Base-by-base conservation (phyloP, 2,329 filamentous ascomycete species). In the Scedosporium dehoogii region DNA sequence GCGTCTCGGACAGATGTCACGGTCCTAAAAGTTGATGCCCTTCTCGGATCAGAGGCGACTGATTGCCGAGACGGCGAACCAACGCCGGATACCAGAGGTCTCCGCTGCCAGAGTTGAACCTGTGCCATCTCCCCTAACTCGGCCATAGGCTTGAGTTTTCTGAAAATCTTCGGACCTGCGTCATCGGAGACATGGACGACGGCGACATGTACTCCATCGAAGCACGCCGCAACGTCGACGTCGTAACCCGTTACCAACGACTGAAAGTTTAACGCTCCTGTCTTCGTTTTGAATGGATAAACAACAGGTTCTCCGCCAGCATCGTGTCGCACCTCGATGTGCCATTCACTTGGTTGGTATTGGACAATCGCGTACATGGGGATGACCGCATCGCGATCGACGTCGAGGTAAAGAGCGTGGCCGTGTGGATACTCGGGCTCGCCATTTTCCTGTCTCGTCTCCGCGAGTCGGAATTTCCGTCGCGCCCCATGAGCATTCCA, bases 281-380 rank as follows among this genome's bases (percentile, higher is more conserved):
- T 21, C 18, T 48, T 48, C 4, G 44, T 18, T 9, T 18, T 48
- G 18, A 48, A 48, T 21, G 44, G 18, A 21, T 48, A 48, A n/a
- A 61, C n/a, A 25, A 41, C 59, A 2, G 59, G 23, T 27, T 61
- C 59, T 16, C 59, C 59, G 9, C 59, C 59, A 5, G 16, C 44
- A 10, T 61, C 59, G 23, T 61, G 53, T 6, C 59, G 46, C 7
- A 61, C 59, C 21, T 61, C 59, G n/a, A 61, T 16, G 16, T 29
- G 48, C 59, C 44, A 61, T 55, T 61, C 59, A 2, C 16, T 29
- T 5, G 46, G 25, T 10, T 23, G 59, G 44, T 61, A 41, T 29
- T 53, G 44, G 27, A 48, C 38, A 6, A 61, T 38, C 3, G 59
- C 59, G 29, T 61, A 61, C 25, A 61, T 61, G 1, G 59, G 59